These are phyloP conservation scores for Tetradesmus lagerheimii DNA, from an alignment of 139 green algal genomes.

Conservation along the genomic window DNA sequence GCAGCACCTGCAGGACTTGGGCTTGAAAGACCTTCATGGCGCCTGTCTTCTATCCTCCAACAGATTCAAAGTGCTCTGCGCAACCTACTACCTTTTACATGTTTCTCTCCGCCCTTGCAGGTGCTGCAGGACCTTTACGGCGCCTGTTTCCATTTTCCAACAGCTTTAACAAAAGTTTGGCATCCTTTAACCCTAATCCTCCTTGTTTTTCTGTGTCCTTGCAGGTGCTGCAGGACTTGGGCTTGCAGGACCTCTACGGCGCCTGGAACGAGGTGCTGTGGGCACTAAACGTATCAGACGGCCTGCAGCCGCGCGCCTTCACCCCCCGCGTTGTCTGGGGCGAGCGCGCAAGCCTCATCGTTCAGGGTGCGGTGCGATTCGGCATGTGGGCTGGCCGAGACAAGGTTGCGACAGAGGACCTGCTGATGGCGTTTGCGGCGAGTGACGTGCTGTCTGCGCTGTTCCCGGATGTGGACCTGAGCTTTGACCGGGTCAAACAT, in stretches of 20 bases:
- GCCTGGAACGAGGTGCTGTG: constrained; percentile 75
- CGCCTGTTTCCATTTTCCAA: too few species aligned
- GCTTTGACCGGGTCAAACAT: constrained; percentile 59
- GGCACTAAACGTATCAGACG: constrained; percentile 66
- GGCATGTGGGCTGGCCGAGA: constrained; percentile 59
- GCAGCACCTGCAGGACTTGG: too few species aligned
- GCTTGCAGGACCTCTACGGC: constrained; percentile 65
- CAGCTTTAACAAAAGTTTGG: too few species aligned
- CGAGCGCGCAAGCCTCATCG: constrained; percentile 53
- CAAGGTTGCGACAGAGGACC: constrained; percentile 63
- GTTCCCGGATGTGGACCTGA: constrained; percentile 67
- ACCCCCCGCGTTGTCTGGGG: constrained; percentile 53
- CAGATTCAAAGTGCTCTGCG: too few species aligned
- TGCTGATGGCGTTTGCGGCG: constrained; percentile 69
- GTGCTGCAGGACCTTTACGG: too few species aligned
- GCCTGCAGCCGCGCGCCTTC: constrained; percentile 58
- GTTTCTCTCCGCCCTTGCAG: too few species aligned
- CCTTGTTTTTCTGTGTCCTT: background rate
- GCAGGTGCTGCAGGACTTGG: constrained; percentile 55
- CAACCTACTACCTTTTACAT: too few species aligned
- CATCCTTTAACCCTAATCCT: too few species aligned
- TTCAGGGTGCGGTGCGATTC: constrained; percentile 56
- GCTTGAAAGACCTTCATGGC: too few species aligned
- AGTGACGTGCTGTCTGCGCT: constrained; percentile 58
- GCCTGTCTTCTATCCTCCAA: too few species aligned